Conservation (phyloP, 768 basidiomycete genomes). For the Sutorius australiensis region DNA sequence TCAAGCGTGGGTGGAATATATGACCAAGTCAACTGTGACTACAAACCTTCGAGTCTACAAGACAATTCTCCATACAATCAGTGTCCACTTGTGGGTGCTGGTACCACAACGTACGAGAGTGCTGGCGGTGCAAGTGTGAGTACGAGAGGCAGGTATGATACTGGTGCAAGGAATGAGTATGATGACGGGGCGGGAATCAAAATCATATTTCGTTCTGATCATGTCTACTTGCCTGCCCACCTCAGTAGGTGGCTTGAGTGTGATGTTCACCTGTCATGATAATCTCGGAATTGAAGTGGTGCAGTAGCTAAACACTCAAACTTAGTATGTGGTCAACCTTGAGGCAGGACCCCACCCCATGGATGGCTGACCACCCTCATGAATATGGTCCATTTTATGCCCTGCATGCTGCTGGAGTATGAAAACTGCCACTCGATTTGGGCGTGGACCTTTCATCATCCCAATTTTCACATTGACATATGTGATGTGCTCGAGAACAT, state of each 20-base stretch:
- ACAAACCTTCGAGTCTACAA: constrained; percentile 17
- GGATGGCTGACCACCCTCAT: no score
- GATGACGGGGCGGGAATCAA: constrained; percentile 11
- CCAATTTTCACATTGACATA: constrained; percentile 49
- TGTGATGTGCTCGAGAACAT: constrained; percentile 60
- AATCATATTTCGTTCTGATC: no score
- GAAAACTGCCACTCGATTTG: no score
- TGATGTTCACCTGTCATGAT: no score
- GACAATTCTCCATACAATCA: constrained; percentile 19
- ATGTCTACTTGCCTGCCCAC: no score
- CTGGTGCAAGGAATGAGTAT: constrained; percentile 18
- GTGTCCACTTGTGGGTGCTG: constrained; percentile 10
- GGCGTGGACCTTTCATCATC: constrained; percentile 54
- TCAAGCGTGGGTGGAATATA: constrained; percentile 17
- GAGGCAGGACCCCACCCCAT: no score
- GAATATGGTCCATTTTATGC: no score
- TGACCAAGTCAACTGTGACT: constrained; percentile 23
- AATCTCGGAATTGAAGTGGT: no score
- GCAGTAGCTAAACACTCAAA: no score
- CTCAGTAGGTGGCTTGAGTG: no score
- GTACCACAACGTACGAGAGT: constrained; percentile 16
- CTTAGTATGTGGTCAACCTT: no score
- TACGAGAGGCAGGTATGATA: constrained; percentile 23
- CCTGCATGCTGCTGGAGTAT: no score
- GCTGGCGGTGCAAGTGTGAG: constrained; percentile 4